Conservation (phyloP, 2,329 filamentous ascomycete genomes). For the Lojkania enalia region DNA sequence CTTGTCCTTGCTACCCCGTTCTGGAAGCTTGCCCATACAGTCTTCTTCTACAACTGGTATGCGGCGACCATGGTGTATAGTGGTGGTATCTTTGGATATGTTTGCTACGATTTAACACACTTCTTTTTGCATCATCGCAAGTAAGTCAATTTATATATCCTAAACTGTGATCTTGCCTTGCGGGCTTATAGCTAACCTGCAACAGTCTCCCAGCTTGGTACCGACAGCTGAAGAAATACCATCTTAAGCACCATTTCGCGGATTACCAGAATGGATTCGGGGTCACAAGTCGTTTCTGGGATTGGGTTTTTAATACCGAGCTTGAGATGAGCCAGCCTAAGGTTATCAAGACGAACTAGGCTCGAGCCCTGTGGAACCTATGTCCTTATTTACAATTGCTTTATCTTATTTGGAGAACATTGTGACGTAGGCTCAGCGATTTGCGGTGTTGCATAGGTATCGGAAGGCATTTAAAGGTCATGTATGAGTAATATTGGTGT, state of each 20-base stretch:
- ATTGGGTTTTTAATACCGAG: slow-evolving; percentile 87
- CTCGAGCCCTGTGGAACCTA: no score
- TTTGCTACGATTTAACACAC: slow-evolving; percentile 96
- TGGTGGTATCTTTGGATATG: slow-evolving; percentile 92
- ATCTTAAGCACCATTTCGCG: slow-evolving; percentile 94
- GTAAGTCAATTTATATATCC: slow-evolving; percentile 48
- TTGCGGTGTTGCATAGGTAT: no score
- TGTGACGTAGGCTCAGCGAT: no score
- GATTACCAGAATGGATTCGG: slow-evolving; percentile 98
- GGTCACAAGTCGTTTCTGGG: slow-evolving; percentile 96
- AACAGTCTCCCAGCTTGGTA: slow-evolving; percentile 80
- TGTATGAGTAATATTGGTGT: no score
- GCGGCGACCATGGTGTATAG: slow-evolving; percentile 77
- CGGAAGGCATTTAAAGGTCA: no score
- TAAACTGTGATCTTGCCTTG: slow-evolving; percentile 12
- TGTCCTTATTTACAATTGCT: no score
- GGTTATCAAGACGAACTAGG: slow-evolving; percentile 53
- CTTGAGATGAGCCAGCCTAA: slow-evolving; percentile 59
- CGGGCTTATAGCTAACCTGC: slow-evolving; percentile 12
- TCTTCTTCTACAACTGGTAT: slow-evolving; percentile 87
- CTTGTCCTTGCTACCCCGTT: slow-evolving; percentile 81
- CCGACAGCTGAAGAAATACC: slow-evolving; percentile 93
- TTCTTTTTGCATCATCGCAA: slow-evolving; percentile 98
- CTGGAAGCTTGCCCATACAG: slow-evolving; percentile 81
- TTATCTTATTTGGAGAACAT: no score